A percentile compares a stretch with the other conserved stretches of the same genome.
These are phyloP conservation scores for Hypholoma fasciculare DNA, from an alignment of 768 basidiomycete genomes.

Conservation along the genomic window DNA sequence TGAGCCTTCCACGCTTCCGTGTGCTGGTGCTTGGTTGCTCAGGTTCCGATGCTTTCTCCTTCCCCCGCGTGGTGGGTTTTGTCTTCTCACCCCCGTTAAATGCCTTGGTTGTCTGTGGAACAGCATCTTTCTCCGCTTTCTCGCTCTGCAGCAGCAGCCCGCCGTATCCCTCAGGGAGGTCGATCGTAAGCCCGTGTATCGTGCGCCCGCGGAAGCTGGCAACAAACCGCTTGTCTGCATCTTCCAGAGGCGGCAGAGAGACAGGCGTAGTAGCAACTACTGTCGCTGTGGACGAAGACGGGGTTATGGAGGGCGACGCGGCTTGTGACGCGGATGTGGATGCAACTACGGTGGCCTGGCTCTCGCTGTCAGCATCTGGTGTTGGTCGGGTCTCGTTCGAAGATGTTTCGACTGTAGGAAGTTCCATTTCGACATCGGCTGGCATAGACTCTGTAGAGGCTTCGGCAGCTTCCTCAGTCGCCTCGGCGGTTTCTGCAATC, in stretches of 20 bases:
- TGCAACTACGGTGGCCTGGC: not conserved
- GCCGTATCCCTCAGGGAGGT: constrained; percentile 63
- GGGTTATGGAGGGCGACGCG: constrained; percentile 7
- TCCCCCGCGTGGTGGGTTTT: constrained; percentile 12
- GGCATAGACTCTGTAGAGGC: not conserved
- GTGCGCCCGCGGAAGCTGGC: constrained; percentile 78
- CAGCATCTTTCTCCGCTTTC: constrained; percentile 6
- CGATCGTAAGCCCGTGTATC: constrained; percentile 64
- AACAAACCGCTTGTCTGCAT: constrained; percentile 38
- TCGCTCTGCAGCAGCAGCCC: constrained; percentile 58
- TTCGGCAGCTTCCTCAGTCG: not conserved
- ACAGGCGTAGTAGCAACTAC: not conserved
- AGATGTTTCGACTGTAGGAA: not conserved
- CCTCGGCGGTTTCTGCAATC: constrained; percentile 15
- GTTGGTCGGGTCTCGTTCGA: not conserved
- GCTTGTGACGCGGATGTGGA: not conserved
- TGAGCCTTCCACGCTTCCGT: constrained; percentile 23
- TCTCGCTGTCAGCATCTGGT: not conserved
- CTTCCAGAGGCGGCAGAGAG: constrained; percentile 17
- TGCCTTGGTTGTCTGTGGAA: constrained; percentile 3
- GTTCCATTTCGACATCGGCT: constrained; percentile 1
- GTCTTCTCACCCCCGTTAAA: constrained; percentile 3
- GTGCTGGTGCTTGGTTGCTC: constrained; percentile 16
- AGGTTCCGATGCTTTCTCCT: constrained; percentile 9
- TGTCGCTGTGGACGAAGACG: constrained; percentile 10